A percentile compares a stretch with the other conserved stretches of the same genome.
These are phyloP conservation scores for Yamadazyma mexicana DNA, from an alignment of 1,139 yeast genomes.

Conservation along the genomic window DNA sequence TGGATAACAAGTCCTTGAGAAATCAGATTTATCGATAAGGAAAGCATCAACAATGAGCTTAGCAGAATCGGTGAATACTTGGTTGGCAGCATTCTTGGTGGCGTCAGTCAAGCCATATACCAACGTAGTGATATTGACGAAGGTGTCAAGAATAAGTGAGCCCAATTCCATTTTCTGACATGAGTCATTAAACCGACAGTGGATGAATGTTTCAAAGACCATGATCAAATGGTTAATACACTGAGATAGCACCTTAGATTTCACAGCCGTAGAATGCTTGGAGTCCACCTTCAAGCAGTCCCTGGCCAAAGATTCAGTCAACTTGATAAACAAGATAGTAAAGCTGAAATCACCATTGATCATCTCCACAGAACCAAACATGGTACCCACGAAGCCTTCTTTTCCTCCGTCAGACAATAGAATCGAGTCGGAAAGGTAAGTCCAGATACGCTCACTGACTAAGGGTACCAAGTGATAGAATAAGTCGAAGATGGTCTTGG, in stretches of 20 bases:
- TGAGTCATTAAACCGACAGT: conserved; percentile 62
- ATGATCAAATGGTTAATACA: conserved; percentile 58
- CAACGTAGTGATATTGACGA: conserved; percentile 54
- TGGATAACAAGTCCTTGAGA: conserved; percentile 57
- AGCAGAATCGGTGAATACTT: conserved; percentile 52
- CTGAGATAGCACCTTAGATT: conserved; percentile 54
- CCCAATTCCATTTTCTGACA: conserved; percentile 67
- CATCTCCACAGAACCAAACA: conserved; percentile 75
- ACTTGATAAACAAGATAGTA: conserved; percentile 56
- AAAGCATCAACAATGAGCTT: conserved; percentile 55
- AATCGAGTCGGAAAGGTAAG: conserved; percentile 67
- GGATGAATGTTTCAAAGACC: conserved; percentile 71
- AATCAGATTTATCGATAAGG: conserved; percentile 50
- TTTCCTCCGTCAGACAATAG: conserved; percentile 65
- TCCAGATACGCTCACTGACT: conserved; percentile 74
- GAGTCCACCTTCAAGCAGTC: conserved; percentile 50
- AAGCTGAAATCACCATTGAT: conserved; percentile 66
- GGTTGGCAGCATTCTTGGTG: conserved; percentile 43
- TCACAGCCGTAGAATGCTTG: conserved; percentile 18
- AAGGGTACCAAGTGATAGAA: conserved; percentile 49
- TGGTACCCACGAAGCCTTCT: conserved; percentile 63
- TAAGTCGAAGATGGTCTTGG: conserved; percentile 52
- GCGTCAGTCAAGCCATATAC: conserved; percentile 56
- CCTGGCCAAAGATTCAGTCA: conserved; percentile 54
- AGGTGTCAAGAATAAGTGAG: conserved; percentile 52